phyloP scores from a whole-genome alignment of 768 basidiomycete species.

The Panaeolus cyanescens region DNA sequence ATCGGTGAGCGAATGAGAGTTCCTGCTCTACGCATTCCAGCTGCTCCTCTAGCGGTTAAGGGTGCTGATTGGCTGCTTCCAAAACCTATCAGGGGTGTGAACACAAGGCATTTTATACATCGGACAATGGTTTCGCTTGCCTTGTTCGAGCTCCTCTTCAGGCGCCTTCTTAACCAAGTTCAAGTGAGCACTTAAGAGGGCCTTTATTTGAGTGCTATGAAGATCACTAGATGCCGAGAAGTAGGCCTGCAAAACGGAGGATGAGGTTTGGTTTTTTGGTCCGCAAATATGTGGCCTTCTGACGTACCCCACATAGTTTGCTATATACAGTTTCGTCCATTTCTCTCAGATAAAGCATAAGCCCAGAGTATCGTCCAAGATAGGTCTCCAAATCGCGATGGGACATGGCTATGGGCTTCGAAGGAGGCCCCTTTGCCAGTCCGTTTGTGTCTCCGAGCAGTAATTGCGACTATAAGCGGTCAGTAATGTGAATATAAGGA shows the following conservation, averaged over 20 bases:
- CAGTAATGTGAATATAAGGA: constrained; percentile 1
- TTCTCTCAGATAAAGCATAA: constrained; percentile 93
- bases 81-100: constrained; percentile 41
- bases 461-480: constrained; percentile 56
- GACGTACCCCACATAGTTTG: constrained; percentile 84
- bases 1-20: constrained; percentile 82
- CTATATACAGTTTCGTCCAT: constrained; percentile 92
- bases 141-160: constrained; percentile 76
- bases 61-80: constrained; percentile 30
- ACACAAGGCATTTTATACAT: neutral
- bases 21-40: constrained; percentile 77
- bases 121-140: constrained; percentile 36
- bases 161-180: constrained; percentile 61
- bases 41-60: constrained; percentile 49
- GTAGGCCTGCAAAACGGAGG: constrained; percentile 66
- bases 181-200: constrained; percentile 60
- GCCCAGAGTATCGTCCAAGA: constrained; percentile 84
- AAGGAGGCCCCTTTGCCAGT: constrained; percentile 42
- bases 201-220: constrained; percentile 80
- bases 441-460: constrained; percentile 68
- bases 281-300: neutral
- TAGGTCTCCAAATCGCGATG: constrained; percentile 81
- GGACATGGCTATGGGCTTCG: constrained; percentile 50
- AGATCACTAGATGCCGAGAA: constrained; percentile 85
- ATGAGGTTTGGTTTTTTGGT: neutral